Base-by-base conservation (phyloP, 306 rosid species). In the Lathyrus sativus region DNA sequence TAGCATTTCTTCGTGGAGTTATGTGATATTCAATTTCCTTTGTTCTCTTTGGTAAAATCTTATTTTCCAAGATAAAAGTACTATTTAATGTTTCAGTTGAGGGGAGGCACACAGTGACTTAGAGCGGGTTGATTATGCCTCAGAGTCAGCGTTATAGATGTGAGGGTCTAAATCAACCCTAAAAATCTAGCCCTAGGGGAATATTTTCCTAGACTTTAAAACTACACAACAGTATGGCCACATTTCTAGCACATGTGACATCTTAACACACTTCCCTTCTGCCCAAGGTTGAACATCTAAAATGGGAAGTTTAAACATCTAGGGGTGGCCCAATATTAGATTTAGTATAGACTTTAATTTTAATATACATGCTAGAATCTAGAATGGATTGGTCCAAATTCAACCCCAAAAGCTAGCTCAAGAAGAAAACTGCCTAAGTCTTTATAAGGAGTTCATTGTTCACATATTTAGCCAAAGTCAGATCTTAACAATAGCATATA, bases 401-500 rank as follows among this genome's bases (percentile, higher is more conserved):
- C 11, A 49, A 15, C 4, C 55, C 26, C 4, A 49, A 49, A 49
- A 49, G 26, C 10, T 17, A 49, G 55, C 55, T 49, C 26, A 49
- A 49, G 55, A 17, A 8, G 29, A 22, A 50, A 2, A 22, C 3
- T 11, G 6, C 26, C 29, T 29, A 13, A 50, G 57, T 50, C 57
- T 50, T 8, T 18, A 50, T 18, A 50, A 50, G 29, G 28, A 50
- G 57, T 14, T 4, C 17, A 10, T 11, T 11, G 15, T 11, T 19
- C 58, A 19, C 10, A 22, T 51, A 51, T 19, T 24, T 22, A 51
- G 31, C 58, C 58, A 51, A 19, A 24, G 58, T 33, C 7, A 7
- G 29, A 53, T 53, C 58, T 53, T 53, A 53, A 53, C 50, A 70
- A 75, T 11, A 37, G 50, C 54, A 44, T 12, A 67, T 53, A 53